Base-by-base conservation (phyloP, 371 early-diverging fungal genomes). In the Rhizopus arrhizus region DNA sequence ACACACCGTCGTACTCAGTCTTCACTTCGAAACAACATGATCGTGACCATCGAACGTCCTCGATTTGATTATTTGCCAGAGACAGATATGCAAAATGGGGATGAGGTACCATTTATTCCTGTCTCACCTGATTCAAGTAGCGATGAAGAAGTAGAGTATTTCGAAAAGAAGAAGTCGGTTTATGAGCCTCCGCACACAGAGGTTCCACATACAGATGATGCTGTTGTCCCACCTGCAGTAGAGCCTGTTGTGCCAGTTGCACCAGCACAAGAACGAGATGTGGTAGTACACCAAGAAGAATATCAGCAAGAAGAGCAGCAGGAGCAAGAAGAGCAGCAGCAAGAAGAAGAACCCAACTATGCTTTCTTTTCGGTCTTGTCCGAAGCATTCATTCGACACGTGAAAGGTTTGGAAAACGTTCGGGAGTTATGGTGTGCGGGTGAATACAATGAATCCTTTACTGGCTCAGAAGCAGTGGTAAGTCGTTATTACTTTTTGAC, bases 381-480 rank as follows among this genome's bases (percentile, higher is more conserved):
- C 0, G 53, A 40, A 13, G 62, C 64, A 0, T 70, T 73, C 42
- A 53, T 62, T 11, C 61, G 59, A 13, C 42, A 51, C 12, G 64
- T 73, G 4, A 60, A 64, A 35, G 63, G 62, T 3, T 35, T 73
- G 3, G 67, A 70, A 36, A 57, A 66, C 16, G 68, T 70, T 3
- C 52, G 74, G 46, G 74, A 73, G 35, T 52, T 73, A 51, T 69
- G 68, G 59, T 73, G 70, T 62, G 70, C 68, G 10, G 65, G 64
- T 49, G 74, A 70, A 58, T 73, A 73, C 35, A 67, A 68, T 40
- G 74, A 73, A 34, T 67, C 70, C 4, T 73, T 73, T 48, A 70
- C 67, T 0, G 74, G 74, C 0, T 53, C 66, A 38, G 74, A 73
- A 42, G 74, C 74, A 3, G 67, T 73, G 11, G 68, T 68, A 66